These are phyloP conservation scores for Populus hybrid DNA, from an alignment of 441 rosid genomes.

Conservation along the genomic window DNA sequence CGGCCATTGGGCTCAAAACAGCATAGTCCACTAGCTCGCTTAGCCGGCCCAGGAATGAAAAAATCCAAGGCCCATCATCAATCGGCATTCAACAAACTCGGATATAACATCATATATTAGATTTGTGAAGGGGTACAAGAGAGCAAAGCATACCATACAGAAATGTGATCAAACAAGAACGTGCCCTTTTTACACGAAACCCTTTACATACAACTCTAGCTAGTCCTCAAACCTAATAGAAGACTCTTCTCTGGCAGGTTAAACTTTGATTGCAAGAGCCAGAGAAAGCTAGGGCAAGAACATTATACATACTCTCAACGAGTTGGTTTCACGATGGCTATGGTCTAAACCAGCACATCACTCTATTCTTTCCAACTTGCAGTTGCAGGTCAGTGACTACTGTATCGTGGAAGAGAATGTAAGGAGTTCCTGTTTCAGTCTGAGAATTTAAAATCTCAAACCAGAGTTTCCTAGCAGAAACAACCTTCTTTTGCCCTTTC, in stretches of 20 bases:
- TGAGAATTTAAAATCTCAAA: conserved; percentile 69
- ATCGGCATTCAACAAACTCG: neutral
- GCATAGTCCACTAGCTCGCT: neutral
- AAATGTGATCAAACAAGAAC: neutral
- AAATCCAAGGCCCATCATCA: neutral
- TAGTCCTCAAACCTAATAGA: neutral
- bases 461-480: conserved; percentile 64
- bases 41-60: neutral
- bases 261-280: neutral
- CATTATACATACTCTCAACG: neutral
- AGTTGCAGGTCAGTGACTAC: neutral
- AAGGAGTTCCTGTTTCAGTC: conserved; percentile 60
- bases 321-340: neutral
- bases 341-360: no score
- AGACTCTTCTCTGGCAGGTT: neutral
- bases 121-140: neutral
- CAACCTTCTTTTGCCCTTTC: conserved; percentile 65
- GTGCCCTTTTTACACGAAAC: neutral
- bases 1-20: neutral
- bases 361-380: neutral
- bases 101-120: neutral
- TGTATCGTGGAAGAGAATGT: conserved; percentile 19
- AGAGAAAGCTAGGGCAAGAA: neutral
- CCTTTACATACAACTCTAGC: neutral
- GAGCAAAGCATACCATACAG: neutral